Conservation (phyloP, 257 asterid genomes). For the Forsythia suspensa region DNA sequence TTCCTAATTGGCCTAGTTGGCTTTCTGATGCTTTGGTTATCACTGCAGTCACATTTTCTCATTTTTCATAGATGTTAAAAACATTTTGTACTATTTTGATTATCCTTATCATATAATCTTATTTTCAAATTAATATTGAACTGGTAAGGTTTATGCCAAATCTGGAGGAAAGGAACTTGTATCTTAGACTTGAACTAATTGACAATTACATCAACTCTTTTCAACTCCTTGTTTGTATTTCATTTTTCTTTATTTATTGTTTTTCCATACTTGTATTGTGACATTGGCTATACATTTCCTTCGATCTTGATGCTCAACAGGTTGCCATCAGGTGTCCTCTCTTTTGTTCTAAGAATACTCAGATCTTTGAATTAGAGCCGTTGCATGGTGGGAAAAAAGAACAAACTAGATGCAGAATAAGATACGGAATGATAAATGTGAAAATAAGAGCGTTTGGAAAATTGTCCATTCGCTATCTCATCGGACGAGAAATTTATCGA, state of each 20-base stretch:
- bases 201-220: not conserved
- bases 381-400: no score
- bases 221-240: not conserved
- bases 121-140: not conserved
- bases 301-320: no score
- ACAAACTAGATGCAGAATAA: no score
- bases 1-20: conserved; percentile 1
- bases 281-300: not conserved
- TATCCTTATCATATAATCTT: not conserved
- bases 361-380: no score
- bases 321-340: no score
- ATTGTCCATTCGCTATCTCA: no score
- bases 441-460: no score
- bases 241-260: not conserved
- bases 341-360: no score
- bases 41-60: not conserved
- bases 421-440: no score
- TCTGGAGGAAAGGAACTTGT: not conserved
- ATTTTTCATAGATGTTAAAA: not conserved
- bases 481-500: no score
- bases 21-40: not conserved
- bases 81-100: not conserved
- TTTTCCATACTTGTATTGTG: not conserved
- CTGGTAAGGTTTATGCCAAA: not conserved
- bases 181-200: not conserved